Evolutionary conservation across 805 yeast species (phyloP).

Genomic region (Cyberlindnera americana): DNA sequence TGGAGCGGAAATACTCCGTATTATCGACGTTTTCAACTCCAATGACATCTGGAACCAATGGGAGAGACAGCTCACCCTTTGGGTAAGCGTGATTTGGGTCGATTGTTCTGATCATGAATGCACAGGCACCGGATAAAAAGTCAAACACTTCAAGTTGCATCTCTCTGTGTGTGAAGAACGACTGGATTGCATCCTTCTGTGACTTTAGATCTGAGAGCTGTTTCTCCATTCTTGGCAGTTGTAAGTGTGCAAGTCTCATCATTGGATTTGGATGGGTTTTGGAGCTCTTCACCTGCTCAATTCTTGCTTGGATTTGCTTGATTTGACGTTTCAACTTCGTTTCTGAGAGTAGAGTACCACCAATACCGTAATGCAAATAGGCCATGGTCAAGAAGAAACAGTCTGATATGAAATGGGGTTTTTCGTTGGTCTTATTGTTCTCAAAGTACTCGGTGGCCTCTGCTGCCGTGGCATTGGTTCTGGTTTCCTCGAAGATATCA

Average conservation of each 20-base stretch:
- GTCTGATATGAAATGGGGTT: conserved; percentile 81
- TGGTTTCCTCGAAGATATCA: conserved; percentile 76
- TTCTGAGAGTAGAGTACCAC: conserved; percentile 63
- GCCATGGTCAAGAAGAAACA: conserved; percentile 79
- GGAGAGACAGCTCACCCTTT: conserved; percentile 43
- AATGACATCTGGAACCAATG: conserved; percentile 55
- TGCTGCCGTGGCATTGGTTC: conserved; percentile 69
- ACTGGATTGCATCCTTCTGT: conserved; percentile 56
- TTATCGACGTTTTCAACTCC: conserved; percentile 70
- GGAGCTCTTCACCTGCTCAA: conserved; percentile 24
- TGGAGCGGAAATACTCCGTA: conserved; percentile 60
- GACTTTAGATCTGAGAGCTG: conserved; percentile 37
- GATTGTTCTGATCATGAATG: conserved; percentile 64
- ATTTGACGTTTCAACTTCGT: conserved; percentile 53
- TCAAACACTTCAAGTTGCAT: conserved; percentile 70
- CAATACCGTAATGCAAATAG: conserved; percentile 83
- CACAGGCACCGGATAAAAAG: conserved; percentile 70
- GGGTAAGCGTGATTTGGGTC: conserved; percentile 74
- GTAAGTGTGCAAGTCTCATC: conserved; percentile 34
- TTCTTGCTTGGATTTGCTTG: conserved; percentile 40
- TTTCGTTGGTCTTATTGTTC: conserved; percentile 33
- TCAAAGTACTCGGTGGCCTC: conserved; percentile 62
- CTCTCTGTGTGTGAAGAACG: conserved; percentile 53
- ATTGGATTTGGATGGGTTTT: conserved; percentile 20
- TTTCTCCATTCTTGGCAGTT: conserved; percentile 49